A percentile compares a stretch with the other conserved stretches of the same genome.
phyloP scores from a whole-genome alignment of 495 filamentous ascomycete species.

The Aspergillus indologenus region DNA sequence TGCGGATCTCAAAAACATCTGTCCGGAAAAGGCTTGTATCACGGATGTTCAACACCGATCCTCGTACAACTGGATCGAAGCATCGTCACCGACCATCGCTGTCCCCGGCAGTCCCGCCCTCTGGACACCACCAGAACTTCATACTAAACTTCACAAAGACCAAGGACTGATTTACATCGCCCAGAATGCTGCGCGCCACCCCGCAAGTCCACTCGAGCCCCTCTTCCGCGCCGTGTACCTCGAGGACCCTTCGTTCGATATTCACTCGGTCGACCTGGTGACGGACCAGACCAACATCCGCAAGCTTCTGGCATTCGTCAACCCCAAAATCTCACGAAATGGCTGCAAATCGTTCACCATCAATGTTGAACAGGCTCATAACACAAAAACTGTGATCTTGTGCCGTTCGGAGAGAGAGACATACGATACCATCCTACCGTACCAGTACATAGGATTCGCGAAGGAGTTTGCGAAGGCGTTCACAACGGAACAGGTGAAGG shows the following conservation, averaged over 20 bases:
- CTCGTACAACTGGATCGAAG: slow-evolving; percentile 51
- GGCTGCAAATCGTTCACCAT: slow-evolving; percentile 40
- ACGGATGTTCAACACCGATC: slow-evolving; percentile 40
- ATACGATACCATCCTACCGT: slow-evolving; percentile 22
- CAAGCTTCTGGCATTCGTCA: slow-evolving; percentile 48
- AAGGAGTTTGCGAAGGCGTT: slow-evolving; percentile 50
- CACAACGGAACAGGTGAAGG: slow-evolving; percentile 32
- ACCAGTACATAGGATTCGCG: slow-evolving; percentile 44
- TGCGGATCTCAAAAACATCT: no score
- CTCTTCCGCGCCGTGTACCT: slow-evolving; percentile 48
- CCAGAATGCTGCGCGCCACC: slow-evolving; percentile 23
- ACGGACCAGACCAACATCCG: slow-evolving; percentile 54
- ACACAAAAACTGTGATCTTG: slow-evolving; percentile 40
- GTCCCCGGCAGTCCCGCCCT: slow-evolving; percentile 22
- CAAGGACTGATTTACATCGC: slow-evolving; percentile 20
- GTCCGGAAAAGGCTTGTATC: slow-evolving; percentile 18
- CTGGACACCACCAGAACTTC: slow-evolving; percentile 12
- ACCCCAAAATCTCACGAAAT: slow-evolving; percentile 19
- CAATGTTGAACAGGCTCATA: slow-evolving; percentile 34
- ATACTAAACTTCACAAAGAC: slow-evolving; percentile 14
- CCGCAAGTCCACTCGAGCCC: slow-evolving; percentile 45
- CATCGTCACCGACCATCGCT: slow-evolving; percentile 25
- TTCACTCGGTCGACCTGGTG: slow-evolving; percentile 42
- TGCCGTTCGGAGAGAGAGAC: slow-evolving; percentile 35
- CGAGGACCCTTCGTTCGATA: slow-evolving; percentile 41